Conservation (phyloP, 2,329 filamentous ascomycete genomes). For the Teratosphaeria gauchensis region DNA sequence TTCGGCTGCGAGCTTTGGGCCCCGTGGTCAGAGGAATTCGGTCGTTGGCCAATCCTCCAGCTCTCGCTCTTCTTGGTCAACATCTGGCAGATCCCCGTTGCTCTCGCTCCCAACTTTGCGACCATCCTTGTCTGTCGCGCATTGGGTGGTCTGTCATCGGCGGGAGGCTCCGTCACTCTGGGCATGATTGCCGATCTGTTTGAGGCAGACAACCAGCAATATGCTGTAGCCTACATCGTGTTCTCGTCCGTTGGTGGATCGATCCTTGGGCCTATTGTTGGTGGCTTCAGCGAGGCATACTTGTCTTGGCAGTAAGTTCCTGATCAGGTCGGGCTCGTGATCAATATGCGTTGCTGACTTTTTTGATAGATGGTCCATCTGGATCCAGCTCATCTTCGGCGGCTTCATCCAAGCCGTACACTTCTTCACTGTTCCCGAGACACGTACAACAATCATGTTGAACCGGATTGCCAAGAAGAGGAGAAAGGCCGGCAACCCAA, state of each 20-base stretch:
- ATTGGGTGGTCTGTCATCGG: slow-evolving; percentile 50
- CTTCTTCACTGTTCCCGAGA: slow-evolving; percentile 63
- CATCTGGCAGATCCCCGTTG: slow-evolving; percentile 44
- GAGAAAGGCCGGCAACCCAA: slow-evolving; percentile 49
- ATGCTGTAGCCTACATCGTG: slow-evolving; percentile 52
- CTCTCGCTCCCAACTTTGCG: slow-evolving; percentile 35
- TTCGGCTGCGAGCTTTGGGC: slow-evolving; percentile 46
- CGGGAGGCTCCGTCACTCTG: slow-evolving; percentile 56
- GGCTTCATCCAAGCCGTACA: slow-evolving; percentile 55
- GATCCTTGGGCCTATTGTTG: slow-evolving; percentile 28
- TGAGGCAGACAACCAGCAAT: slow-evolving; percentile 50
- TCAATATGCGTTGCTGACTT: neutral
- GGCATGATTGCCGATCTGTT: slow-evolving; percentile 60
- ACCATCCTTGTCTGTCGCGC: slow-evolving; percentile 39
- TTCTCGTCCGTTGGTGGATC: slow-evolving; percentile 30
- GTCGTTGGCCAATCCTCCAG: slow-evolving; percentile 44
- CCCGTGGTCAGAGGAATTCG: slow-evolving; percentile 45
- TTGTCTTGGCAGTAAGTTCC: slow-evolving; percentile 48
- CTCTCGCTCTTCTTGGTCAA: slow-evolving; percentile 44
- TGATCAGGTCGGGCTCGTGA: neutral
- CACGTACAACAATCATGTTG: slow-evolving; percentile 68
- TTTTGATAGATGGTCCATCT: slow-evolving; percentile 58
- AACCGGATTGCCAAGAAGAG: slow-evolving; percentile 68
- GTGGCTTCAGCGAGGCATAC: slow-evolving; percentile 26
- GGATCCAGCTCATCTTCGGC: slow-evolving; percentile 80